phyloP scores from a whole-genome alignment of 2,329 filamentous ascomycete genomes.

The Botrytis cinerea region DNA sequence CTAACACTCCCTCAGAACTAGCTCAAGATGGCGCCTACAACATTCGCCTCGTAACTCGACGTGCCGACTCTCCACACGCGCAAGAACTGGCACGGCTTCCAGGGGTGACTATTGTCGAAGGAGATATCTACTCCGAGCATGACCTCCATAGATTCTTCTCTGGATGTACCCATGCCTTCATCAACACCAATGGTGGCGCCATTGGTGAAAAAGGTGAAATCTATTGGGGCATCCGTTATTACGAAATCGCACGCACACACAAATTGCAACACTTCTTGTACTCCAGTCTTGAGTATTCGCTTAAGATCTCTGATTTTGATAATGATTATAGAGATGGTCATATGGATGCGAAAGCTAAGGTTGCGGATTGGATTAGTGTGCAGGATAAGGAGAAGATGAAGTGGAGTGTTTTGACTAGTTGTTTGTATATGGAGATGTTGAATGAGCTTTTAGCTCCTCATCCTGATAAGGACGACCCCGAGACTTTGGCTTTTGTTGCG shows the following conservation, averaged over 20 bases:
- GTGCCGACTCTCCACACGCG: constrained; percentile 41
- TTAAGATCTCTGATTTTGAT: constrained; percentile 44
- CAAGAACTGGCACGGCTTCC: constrained; percentile 42
- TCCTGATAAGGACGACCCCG: constrained; percentile 24
- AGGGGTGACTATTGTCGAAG: constrained; percentile 45
- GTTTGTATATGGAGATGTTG: constrained; percentile 41
- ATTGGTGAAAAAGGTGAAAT: constrained; percentile 42
- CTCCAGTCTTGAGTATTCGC: constrained; percentile 45
- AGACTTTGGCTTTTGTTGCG: constrained; percentile 27
- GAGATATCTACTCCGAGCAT: constrained; percentile 43
- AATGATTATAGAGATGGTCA: constrained; percentile 44
- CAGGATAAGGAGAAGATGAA: constrained; percentile 29
- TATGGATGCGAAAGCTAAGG: constrained; percentile 45
- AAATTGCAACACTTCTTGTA: constrained; percentile 41
- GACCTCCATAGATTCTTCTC: constrained; percentile 43
- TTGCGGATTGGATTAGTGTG: constrained; percentile 35
- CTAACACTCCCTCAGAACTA: constrained; percentile 11
- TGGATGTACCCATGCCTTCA: constrained; percentile 43
- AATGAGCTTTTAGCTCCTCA: constrained; percentile 31
- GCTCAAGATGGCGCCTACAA: constrained; percentile 24
- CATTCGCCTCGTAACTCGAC: constrained; percentile 45
- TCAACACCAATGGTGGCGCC: constrained; percentile 48
- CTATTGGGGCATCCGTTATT: constrained; percentile 44
- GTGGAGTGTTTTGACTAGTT: constrained; percentile 39
- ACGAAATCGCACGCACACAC: constrained; percentile 38